A percentile compares a stretch with the other conserved stretches of the same genome.
These are phyloP conservation scores for Geotrichum reessii DNA, from an alignment of 1,139 yeast species.

Conservation along the genomic window DNA sequence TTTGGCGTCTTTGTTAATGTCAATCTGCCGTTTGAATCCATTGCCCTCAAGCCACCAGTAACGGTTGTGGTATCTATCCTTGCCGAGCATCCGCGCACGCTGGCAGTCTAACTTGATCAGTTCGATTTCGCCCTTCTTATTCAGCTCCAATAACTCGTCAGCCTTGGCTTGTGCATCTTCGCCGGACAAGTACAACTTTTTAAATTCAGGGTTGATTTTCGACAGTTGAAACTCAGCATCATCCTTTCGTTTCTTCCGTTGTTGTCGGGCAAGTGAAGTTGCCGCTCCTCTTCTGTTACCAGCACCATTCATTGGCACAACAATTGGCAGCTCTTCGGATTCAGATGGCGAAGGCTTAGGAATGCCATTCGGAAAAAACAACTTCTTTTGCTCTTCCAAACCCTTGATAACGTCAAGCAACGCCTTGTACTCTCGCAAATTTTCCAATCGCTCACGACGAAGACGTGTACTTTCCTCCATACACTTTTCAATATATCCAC, in stretches of 20 bases:
- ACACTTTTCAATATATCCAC: conserved; percentile 62
- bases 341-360: conserved; percentile 15
- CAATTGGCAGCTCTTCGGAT: conserved; percentile 6
- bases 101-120: conserved; percentile 54
- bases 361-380: conserved; percentile 24
- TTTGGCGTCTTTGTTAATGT: conserved; percentile 36
- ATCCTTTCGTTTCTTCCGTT: conserved; percentile 31
- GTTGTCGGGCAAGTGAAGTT: conserved; percentile 21
- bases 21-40: conserved; percentile 44
- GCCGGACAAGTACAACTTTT: conserved; percentile 38
- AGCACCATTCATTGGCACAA: conserved; percentile 8
- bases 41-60: conserved; percentile 95
- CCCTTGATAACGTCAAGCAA: conserved; percentile 46
- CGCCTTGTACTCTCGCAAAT: conserved; percentile 54
- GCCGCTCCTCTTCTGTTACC: conserved; percentile 21
- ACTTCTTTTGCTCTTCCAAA: conserved; percentile 31
- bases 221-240: conserved; percentile 54
- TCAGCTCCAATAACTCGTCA: conserved; percentile 23
- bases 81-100: conserved; percentile 69
- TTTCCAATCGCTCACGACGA: conserved; percentile 65
- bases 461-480: conserved; percentile 58
- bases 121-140: conserved; percentile 37
- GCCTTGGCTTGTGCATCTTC: conserved; percentile 19
- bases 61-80: conserved; percentile 75
- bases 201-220: conserved; percentile 44